A percentile compares a stretch with the other conserved stretches of the same genome.
These are phyloP conservation scores for Mortierella alpina DNA, from an alignment of 192 early-diverging fungal genomes.

Conservation along the genomic window DNA sequence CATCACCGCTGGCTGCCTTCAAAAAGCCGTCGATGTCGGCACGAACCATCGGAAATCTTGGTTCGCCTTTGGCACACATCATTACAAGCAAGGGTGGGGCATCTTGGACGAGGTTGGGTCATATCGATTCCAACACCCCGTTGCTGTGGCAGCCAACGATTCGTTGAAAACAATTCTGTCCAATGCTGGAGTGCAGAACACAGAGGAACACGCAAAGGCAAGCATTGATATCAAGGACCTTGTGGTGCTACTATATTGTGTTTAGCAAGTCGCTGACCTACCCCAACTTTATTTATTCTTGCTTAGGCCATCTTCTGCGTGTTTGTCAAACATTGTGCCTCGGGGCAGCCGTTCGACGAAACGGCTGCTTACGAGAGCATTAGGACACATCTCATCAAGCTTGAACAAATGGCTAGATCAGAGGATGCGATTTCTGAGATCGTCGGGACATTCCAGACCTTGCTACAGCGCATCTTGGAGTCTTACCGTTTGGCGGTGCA, in stretches of 20 bases:
- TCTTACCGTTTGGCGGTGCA: conserved; percentile 35
- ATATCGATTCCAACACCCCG: conserved; percentile 47
- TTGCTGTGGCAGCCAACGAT: conserved; percentile 35
- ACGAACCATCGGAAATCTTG: conserved; percentile 64
- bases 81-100: conserved; percentile 66
- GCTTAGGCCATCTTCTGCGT: conserved; percentile 30
- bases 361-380: conserved; percentile 29
- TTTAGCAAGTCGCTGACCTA: not conserved
- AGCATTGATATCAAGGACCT: not conserved
- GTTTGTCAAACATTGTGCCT: conserved; percentile 51
- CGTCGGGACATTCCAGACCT: conserved; percentile 20
- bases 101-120: conserved; percentile 64
- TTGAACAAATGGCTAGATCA: conserved; percentile 11
- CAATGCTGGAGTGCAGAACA: conserved; percentile 13
- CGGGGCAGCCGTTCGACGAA: conserved; percentile 49
- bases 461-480: conserved; percentile 33
- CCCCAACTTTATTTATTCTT: not conserved
- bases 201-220: conserved; percentile 45
- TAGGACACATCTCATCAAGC: conserved; percentile 21
- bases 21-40: conserved; percentile 52
- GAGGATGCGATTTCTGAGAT: conserved; percentile 13
- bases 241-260: not conserved
- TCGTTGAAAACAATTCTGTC: conserved; percentile 16
- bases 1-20: conserved; percentile 50
- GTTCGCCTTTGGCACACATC: conserved; percentile 69